Base-by-base conservation (phyloP, 1,139 yeast species). In the Kluyveromyces sp. region DNA sequence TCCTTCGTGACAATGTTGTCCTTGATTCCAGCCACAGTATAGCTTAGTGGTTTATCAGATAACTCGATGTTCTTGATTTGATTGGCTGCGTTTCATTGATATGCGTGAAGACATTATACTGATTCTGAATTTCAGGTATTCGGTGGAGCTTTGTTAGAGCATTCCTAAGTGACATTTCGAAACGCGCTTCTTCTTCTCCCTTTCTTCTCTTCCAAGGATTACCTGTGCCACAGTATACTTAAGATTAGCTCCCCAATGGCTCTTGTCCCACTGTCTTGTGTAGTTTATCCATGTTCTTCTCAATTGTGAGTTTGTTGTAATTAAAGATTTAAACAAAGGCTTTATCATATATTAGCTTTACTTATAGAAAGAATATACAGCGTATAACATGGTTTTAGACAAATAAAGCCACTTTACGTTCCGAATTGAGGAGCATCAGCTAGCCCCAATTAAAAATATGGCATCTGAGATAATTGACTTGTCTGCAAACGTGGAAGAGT, bases 1-100 rank as follows among this genome's bases (percentile, higher is more conserved):
- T 73, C 73, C 8, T 64, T 68, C 0, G 96, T 83, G 39, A 78
- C 78, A 45, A 89, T 82, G 61, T 88, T 89, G 63, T 90, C 97
- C 59, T 92, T 92, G 30, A 82, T 63, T 0, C 80, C 84, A 27
- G 69, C 64, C 1, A 66, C 60, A 34, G 39, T 49, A 40, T 46
- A 45, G 25, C 45, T 40, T 30, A 53, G 45, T 25, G 51, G 53
- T 30, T 37, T 41, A 2, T 40, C 35, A 8, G 37, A 27, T 27
- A 29, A 10, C 27, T 43, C 37, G 7, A 29, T 30, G 10, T 36
- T 38, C 39, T 29, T 34, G 8, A 10, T 28, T 37, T 46, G 39
- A n/a, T 49, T 41, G 32, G 45, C 48, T 3, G 53, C 55, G 27
- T 50, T 49, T 57, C 45, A 43, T 69, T 55, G 5, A 67, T 50